Conservation (phyloP, 2,329 filamentous ascomycete species). For the Trichoderma sp. region DNA sequence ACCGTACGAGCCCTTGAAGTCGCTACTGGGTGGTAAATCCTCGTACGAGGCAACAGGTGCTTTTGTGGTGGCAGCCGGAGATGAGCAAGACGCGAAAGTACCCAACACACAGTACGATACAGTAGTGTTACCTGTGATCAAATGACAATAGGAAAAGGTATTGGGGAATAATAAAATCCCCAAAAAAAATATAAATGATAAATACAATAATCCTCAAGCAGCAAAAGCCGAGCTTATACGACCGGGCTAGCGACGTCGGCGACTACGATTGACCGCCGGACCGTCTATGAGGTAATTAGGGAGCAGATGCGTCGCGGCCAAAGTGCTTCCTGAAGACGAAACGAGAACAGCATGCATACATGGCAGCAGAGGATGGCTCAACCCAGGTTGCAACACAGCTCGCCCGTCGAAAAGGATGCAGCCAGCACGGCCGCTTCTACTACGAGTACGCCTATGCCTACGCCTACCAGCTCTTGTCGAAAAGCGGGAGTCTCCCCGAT, state of each 20-base stretch:
- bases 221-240: background rate
- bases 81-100: background rate
- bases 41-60: slow-evolving; percentile 9
- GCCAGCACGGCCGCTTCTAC: slow-evolving; percentile 1
- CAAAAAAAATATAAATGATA: background rate
- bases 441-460: background rate
- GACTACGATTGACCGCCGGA: slow-evolving; percentile 4
- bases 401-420: background rate
- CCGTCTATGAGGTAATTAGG: slow-evolving; percentile 22
- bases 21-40: slow-evolving; percentile 9
- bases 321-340: background rate
- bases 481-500: background rate
- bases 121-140: too few species aligned
- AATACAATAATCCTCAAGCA: background rate
- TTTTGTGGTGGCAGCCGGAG: background rate
- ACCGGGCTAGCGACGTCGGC: slow-evolving; percentile 4
- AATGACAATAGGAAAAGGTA: background rate
- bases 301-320: background rate
- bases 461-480: too few species aligned
- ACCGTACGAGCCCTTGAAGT: background rate
- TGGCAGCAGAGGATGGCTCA: background rate
- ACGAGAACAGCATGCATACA: slow-evolving; percentile 1
- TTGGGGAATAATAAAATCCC: background rate
- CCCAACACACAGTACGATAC: background rate
- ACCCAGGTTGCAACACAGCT: slow-evolving; percentile 2